Conservation (phyloP, 2,329 filamentous ascomycete genomes). For the Diaporthe citrichinensis region DNA sequence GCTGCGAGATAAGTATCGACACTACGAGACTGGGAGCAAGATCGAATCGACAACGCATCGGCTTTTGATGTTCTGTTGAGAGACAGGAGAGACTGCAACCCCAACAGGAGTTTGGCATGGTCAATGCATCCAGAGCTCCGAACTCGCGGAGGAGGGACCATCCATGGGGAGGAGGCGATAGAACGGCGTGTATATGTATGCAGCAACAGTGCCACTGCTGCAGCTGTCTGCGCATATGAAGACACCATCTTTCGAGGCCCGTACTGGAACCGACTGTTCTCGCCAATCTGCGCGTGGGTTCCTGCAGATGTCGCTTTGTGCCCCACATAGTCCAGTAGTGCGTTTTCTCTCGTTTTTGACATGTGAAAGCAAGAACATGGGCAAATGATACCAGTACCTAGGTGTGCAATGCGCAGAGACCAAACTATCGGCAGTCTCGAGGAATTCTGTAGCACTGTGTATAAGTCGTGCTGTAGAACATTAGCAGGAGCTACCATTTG, state of each 20-base stretch:
- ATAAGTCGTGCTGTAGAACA: not conserved
- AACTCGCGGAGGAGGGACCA: not conserved
- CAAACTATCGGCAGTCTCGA: not conserved
- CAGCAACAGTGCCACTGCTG: conserved; percentile 9
- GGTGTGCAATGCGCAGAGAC: not conserved
- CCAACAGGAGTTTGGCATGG: conserved; percentile 12
- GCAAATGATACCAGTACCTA: not conserved
- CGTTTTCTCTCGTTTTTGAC: not conserved
- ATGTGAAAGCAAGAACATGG: not conserved
- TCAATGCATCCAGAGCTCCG: conserved; percentile 27
- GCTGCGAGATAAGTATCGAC: not conserved
- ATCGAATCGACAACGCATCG: conserved; percentile 2
- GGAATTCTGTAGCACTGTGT: not conserved
- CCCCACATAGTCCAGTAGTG: conserved; percentile 16
- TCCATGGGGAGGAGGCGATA: not conserved
- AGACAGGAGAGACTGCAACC: not conserved
- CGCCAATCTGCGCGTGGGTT: conserved; percentile 29
- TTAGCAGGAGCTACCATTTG: not conserved
- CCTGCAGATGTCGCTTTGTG: conserved; percentile 24
- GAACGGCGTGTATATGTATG: conserved; percentile 2
- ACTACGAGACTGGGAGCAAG: not conserved
- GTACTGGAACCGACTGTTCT: not conserved
- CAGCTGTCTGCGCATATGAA: conserved; percentile 23
- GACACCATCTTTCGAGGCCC: conserved; percentile 15
- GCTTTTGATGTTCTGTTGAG: conserved; percentile 17